Evolutionary conservation across 495 filamentous ascomycete genomes (phyloP).

Genomic region (Trypethelium eluteriae): DNA sequence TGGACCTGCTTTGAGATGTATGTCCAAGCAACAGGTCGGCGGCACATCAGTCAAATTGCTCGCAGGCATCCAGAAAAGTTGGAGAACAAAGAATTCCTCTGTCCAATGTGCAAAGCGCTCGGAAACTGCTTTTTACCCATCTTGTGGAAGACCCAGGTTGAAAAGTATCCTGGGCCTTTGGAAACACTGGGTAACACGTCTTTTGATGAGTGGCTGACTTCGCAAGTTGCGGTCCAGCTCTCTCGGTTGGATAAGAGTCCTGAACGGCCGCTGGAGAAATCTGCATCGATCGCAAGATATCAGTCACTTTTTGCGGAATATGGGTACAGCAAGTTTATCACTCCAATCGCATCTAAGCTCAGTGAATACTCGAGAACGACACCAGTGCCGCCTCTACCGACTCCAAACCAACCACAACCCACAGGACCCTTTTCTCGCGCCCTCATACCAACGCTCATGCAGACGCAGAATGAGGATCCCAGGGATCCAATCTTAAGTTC

Average conservation of each 20-base stretch:
- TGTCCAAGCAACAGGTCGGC: slow-evolving; percentile 66
- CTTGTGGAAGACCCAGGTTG: slow-evolving; percentile 87
- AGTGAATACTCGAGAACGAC: slow-evolving; percentile 13
- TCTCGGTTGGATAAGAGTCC: slow-evolving; percentile 38
- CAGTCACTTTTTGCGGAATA: slow-evolving; percentile 55
- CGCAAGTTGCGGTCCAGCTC: slow-evolving; percentile 37
- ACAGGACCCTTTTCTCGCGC: slow-evolving; percentile 25
- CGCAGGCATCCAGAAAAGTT: slow-evolving; percentile 81
- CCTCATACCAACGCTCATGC: slow-evolving; percentile 46
- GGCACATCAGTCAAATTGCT: slow-evolving; percentile 86
- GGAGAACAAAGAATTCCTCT: slow-evolving; percentile 78
- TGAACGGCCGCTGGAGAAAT: slow-evolving; percentile 17
- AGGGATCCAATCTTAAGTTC: slow-evolving; percentile 18
- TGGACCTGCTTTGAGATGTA: slow-evolving; percentile 92
- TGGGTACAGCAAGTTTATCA: slow-evolving; percentile 51
- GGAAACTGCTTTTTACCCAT: slow-evolving; percentile 94
- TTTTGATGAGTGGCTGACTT: slow-evolving; percentile 60
- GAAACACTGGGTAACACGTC: slow-evolving; percentile 28
- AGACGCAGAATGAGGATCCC: slow-evolving; percentile 27
- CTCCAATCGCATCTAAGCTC: slow-evolving; percentile 54
- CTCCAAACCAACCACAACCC: neutral
- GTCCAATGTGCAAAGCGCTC: slow-evolving; percentile 94
- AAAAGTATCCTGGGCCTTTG: slow-evolving; percentile 63
- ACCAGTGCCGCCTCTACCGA: neutral
- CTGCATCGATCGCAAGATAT: slow-evolving; percentile 15